Base-by-base conservation (phyloP, 2,329 filamentous ascomycete genomes). In the Ascochyta clinopodiicola region DNA sequence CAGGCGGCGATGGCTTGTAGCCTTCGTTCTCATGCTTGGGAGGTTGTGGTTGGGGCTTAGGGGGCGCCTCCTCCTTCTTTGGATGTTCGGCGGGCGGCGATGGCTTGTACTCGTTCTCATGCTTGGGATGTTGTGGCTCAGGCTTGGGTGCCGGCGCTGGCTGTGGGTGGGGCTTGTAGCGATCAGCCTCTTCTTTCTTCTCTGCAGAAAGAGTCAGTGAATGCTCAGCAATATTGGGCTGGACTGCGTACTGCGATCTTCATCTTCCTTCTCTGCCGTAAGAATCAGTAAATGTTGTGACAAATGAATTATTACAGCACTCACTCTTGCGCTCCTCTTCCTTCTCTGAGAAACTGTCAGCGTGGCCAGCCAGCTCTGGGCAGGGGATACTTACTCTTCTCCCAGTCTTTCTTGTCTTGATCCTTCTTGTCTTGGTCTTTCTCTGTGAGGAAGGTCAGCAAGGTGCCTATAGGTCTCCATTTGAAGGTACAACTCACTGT, bases 261-360 rank as follows among this genome's bases (percentile, higher is more conserved):
- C 32, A 15, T 51, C 39, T 24, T 51, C 39, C n/a, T 51, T 27
- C 21, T 44, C 43, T 36, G 8, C 21, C 6, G 29, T 31, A 21
- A 4, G 15, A 24, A 24, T 44, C 15, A 44, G 43, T 44, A 35
- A 17, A 15, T 7, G 9, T 17, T 21, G 13, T 13, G 4, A 19
- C 4, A 17, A 27, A 17, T 36, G 31, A 2, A 17, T 3, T 6
- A 21, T 10, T 24, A 15, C 13, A 8, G 19, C 10, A 29, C 34
- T 38, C 22, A 37, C 34, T 22, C 37, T 40, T 40, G 13, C 21
- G 37, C 37, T 40, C 34, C 15, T 51, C 47, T n/a, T 51, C 47
- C 8, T 51, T 51, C 47, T 51, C 47, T 51, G n/a, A 13, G 15
- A 6, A 6, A n/a, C 5, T 50, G 17, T 50, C 9, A 43, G 47